Conservation (phyloP, 345 rosid genomes). For the Citrus glauca region DNA sequence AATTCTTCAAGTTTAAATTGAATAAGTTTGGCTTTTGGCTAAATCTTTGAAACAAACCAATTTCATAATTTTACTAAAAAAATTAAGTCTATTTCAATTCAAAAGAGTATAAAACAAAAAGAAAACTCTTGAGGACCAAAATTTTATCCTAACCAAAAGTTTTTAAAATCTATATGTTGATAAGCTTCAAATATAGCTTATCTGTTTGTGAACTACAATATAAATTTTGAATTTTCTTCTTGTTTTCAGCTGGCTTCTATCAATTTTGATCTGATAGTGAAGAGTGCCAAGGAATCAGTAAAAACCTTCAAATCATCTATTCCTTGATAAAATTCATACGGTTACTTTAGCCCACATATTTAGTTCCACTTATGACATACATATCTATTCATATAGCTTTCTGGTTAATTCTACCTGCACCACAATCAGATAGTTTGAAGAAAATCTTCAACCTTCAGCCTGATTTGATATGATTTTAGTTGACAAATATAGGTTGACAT, state of each 20-base stretch:
- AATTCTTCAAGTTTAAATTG: neutral
- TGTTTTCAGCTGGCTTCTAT: neutral
- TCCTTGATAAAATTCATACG: constrained; percentile 21
- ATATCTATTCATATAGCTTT: neutral
- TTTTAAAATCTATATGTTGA: neutral
- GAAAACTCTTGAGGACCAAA: neutral
- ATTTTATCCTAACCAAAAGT: neutral
- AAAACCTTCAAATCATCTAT: constrained; percentile 43
- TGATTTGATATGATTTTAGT: neutral
- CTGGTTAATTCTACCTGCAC: neutral
- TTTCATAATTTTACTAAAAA: neutral
- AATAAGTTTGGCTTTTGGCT: neutral
- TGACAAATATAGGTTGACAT: neutral
- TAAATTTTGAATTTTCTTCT: neutral
- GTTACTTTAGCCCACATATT: neutral
- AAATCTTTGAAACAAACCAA: neutral
- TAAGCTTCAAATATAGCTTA: neutral
- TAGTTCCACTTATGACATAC: neutral
- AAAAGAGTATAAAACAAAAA: neutral
- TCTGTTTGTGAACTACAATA: neutral
- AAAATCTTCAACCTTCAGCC: neutral
- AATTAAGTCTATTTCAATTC: neutral
- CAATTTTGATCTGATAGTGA: constrained; percentile 51
- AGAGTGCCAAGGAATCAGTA: constrained; percentile 48
- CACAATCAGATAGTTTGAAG: neutral